Base-by-base conservation (phyloP, 1,284 basidiomycete species). In the Marasmius tenuissimus region DNA sequence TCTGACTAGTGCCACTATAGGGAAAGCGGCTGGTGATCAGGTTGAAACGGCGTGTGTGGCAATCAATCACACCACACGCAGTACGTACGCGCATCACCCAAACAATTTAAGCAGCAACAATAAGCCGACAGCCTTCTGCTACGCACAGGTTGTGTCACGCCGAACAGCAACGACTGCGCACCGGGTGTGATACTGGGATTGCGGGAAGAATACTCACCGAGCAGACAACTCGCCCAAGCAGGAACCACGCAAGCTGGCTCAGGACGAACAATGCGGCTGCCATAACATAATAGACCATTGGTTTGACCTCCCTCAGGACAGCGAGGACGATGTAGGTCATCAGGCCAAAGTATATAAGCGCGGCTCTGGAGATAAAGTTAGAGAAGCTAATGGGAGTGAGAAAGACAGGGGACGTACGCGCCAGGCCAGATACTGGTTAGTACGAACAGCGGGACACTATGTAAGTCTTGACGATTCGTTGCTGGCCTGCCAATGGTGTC, bases 371-470 rank as follows among this genome's bases (percentile, higher is more conserved):
- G 59, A 51, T 58, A 34, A 18, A 61, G 35, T 58, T 39, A 12
- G 34, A 55, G 45, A 42, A 37, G 45, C 18, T 14, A 2, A 34
- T 54, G 27, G 27, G 16, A 51, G 18, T 37, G 37, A 22, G 20
- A 12, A 59, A 40, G 45, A 59, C 38, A 53, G 12, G 37, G 37
- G 49, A 84, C 87, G 71, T 72, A 94, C 88, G 77, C 81, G 56
- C 81, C 86, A 12, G 93, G 94, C 93, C 93, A 94, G 50, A 96
- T 85, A 65, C 85, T 86, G 9, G 90, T 91, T 58, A 95, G 72
- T 2, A 94, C 84, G 68, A 95, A 96, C 34, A 96, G 75, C 16
- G 90, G 78, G 56, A 88, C 85, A 69, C 85, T 89, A 62, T 77
- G 75, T 39, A 95, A 78, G 1, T 81, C 69, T 18, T 74, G 61